Evolutionary conservation across 78 protist species (phyloP).

Genomic region (Dictyostelium capitatum): DNA sequence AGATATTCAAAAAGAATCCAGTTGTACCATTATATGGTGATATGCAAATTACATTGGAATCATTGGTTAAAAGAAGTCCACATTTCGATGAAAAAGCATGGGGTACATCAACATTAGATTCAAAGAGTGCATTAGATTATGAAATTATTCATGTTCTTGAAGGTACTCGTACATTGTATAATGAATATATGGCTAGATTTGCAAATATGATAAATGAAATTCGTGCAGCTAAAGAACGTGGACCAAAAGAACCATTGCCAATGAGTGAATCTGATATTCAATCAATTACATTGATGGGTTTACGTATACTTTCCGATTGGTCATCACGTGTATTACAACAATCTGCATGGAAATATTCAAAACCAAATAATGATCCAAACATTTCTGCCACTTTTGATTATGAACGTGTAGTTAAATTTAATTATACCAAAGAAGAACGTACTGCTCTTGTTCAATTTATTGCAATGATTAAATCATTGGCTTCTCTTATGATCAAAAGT

Average conservation of each 20-base stretch:
- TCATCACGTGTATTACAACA: slow-evolving; percentile 73
- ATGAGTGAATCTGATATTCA: slow-evolving; percentile 39
- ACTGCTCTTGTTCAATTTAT: slow-evolving; percentile 85
- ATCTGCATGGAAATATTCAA: slow-evolving; percentile 85
- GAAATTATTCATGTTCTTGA: slow-evolving; percentile 48
- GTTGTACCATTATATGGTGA: slow-evolving; percentile 93
- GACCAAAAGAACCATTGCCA: slow-evolving; percentile 50
- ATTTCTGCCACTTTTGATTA: slow-evolving; percentile 75
- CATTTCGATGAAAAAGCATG: slow-evolving; percentile 79
- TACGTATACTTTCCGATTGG: slow-evolving; percentile 82
- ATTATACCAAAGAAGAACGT: slow-evolving; percentile 84
- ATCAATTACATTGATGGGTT: slow-evolving; percentile 21
- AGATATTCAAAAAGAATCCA: slow-evolving; percentile 80
- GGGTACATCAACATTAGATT: slow-evolving; percentile 50
- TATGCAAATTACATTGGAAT: slow-evolving; percentile 80
- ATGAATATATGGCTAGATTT: slow-evolving; percentile 67
- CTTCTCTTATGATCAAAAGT: slow-evolving; percentile 21
- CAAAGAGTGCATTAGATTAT: slow-evolving; percentile 59
- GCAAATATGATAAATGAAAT: slow-evolving; percentile 63
- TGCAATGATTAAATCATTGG: slow-evolving; percentile 89
- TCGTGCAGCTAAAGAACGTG: slow-evolving; percentile 17
- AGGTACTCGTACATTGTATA: slow-evolving; percentile 23
- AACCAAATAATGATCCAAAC: slow-evolving; percentile 72
- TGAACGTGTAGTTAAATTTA: slow-evolving; percentile 90
- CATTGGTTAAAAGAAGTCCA: slow-evolving; percentile 76